Evolutionary conservation across 2,329 filamentous ascomycete species (phyloP).

Genomic region (Pochonia chlamydosporia): DNA sequence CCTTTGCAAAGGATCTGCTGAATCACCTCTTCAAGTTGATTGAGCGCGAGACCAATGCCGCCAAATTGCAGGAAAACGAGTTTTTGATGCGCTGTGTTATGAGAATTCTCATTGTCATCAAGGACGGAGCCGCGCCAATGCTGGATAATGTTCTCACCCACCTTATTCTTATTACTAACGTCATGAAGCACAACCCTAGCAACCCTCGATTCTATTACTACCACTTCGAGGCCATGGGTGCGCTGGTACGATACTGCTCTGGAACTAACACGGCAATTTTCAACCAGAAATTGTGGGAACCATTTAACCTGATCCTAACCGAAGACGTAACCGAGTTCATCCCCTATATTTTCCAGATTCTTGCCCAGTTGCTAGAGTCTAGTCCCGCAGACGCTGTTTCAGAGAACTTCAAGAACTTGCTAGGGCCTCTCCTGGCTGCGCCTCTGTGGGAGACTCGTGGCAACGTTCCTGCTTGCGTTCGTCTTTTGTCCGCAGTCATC

Average conservation of each 20-base stretch:
- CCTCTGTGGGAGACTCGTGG: conserved; percentile 85
- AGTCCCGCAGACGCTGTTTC: conserved; percentile 76
- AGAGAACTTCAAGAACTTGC: conserved; percentile 71
- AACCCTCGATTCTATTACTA: conserved; percentile 99
- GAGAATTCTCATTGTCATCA: conserved; percentile 92
- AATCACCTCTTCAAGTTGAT: conserved; percentile 89
- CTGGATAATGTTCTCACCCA: conserved; percentile 76
- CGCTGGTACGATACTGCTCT: conserved; percentile 69
- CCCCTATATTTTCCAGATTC: conserved; percentile 93
- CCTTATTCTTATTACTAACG: conserved; percentile 81
- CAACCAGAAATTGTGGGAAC: conserved; percentile 74
- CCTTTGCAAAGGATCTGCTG: conserved; percentile 78
- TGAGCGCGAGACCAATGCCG: conserved; percentile 73
- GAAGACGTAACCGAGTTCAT: conserved; percentile 92
- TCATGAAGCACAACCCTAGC: conserved; percentile 91
- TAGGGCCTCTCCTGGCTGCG: conserved; percentile 74
- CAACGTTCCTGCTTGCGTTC: conserved; percentile 85
- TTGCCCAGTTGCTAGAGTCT: conserved; percentile 82
- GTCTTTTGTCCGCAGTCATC: conserved; percentile 79
- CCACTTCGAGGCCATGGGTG: conserved; percentile 91
- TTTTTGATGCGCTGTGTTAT: conserved; percentile 98
- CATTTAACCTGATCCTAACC: conserved; percentile 73
- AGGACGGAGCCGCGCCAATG: conserved; percentile 69
- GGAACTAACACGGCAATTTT: conserved; percentile 62
- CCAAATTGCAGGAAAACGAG: conserved; percentile 97